Percentiles rank a stretch among this genome's conserved stretches.
phyloP scores from a whole-genome alignment of 371 early-diverging fungal genomes.

The Mortierella sp. region DNA sequence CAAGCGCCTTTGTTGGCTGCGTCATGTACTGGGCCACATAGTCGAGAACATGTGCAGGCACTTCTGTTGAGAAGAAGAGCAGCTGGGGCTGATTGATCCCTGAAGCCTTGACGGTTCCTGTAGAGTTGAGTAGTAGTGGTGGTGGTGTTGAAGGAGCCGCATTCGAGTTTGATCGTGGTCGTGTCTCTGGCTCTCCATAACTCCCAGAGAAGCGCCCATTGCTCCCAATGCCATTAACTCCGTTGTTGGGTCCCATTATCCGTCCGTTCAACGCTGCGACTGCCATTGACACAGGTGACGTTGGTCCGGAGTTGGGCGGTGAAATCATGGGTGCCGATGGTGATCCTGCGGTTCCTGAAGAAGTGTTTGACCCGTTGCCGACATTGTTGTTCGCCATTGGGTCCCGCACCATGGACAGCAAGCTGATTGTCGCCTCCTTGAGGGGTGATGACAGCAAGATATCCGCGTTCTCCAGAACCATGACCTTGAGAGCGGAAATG shows the following conservation, averaged over 20 bases:
- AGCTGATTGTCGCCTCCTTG: slow-evolving; percentile 49
- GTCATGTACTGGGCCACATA: slow-evolving; percentile 51
- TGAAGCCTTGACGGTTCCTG: not conserved
- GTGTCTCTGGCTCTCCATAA: slow-evolving; percentile 15
- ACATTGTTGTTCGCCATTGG: not conserved
- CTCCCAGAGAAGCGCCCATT: slow-evolving; percentile 17
- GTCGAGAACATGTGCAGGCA: slow-evolving; percentile 48
- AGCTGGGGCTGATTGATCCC: slow-evolving; percentile 33
- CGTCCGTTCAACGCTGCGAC: slow-evolving; percentile 51
- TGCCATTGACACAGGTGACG: slow-evolving; percentile 54
- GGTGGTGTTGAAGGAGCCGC: not conserved
- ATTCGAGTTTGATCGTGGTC: slow-evolving; percentile 33
- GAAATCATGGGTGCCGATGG: slow-evolving; percentile 19
- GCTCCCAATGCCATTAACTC: not conserved
- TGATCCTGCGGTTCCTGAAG: not conserved
- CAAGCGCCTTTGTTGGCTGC: slow-evolving; percentile 51
- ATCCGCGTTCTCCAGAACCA: slow-evolving; percentile 54
- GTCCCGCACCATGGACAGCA: slow-evolving; percentile 51
- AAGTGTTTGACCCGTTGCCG: not conserved
- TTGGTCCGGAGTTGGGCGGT: slow-evolving; percentile 50
- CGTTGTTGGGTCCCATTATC: slow-evolving; percentile 8
- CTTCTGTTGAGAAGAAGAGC: slow-evolving; percentile 47
- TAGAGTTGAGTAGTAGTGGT: not conserved
- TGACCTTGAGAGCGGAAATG: slow-evolving; percentile 36
- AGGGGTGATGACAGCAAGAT: slow-evolving; percentile 43